Evolutionary conservation across 371 early-diverging fungal species (phyloP).

Genomic region (Saksenaea vasiformis): DNA sequence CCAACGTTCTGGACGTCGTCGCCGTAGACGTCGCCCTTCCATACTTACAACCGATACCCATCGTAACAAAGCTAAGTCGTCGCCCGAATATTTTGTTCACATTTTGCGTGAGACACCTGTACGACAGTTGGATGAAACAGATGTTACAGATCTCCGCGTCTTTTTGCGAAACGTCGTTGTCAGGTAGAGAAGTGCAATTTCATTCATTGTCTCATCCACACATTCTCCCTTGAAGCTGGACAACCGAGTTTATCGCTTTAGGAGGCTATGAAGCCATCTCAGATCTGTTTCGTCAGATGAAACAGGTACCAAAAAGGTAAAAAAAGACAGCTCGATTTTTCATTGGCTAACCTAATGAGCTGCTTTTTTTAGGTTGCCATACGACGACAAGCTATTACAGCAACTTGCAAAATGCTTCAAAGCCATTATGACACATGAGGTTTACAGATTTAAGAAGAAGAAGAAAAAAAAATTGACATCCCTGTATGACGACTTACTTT

Average conservation of each 20-base stretch:
- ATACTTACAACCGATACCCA: conserved; percentile 12
- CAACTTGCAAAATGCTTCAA: conserved; percentile 49
- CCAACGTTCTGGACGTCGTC: background rate
- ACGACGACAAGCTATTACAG: conserved; percentile 42
- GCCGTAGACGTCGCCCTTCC: conserved; percentile 14
- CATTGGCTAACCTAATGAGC: background rate
- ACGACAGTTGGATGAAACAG: conserved; percentile 37
- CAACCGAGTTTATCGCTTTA: conserved; percentile 43
- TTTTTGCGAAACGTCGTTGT: conserved; percentile 46
- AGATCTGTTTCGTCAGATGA: conserved; percentile 42
- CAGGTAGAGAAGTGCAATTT: conserved; percentile 17
- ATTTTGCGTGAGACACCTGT: conserved; percentile 31
- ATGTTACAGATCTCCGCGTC: conserved; percentile 42
- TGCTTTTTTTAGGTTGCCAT: conserved; percentile 19
- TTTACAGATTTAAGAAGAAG: conserved; percentile 6
- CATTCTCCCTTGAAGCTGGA: conserved; percentile 38
- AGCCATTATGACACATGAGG: conserved; percentile 51
- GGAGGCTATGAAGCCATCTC: conserved; percentile 49
- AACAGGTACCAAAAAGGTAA: conserved; percentile 42
- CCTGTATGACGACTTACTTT: background rate
- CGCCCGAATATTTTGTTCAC: conserved; percentile 41
- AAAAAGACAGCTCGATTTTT: background rate
- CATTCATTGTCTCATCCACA: background rate
- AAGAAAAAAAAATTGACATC: background rate
- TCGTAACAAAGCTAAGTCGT: conserved; percentile 29